Evolutionary conservation across 345 rosid species (phyloP).

Genomic region (Lepidium sativum): DNA sequence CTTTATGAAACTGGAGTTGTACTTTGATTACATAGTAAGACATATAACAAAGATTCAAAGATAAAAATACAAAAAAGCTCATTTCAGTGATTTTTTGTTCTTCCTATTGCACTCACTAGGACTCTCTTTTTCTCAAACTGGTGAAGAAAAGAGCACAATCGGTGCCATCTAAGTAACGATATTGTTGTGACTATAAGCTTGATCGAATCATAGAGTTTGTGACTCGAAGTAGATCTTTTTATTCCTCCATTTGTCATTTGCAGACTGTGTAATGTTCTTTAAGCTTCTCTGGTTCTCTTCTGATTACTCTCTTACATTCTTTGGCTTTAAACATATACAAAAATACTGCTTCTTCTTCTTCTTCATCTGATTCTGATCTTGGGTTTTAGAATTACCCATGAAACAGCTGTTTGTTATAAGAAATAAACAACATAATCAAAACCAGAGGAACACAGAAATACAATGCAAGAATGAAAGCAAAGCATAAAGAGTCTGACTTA

Average conservation of each 20-base stretch:
- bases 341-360: conserved; percentile 14
- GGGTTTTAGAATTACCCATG: conserved; percentile 9
- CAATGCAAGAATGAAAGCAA: neutral
- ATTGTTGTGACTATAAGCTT: conserved; percentile 10
- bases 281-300: neutral
- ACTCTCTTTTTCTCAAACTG: conserved; percentile 16
- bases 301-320: conserved; percentile 18
- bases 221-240: conserved; percentile 5
- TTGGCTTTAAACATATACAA: conserved; percentile 25
- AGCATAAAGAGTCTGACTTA: neutral
- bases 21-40: conserved; percentile 18
- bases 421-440: conserved; percentile 7
- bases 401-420: conserved; percentile 10
- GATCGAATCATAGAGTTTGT: neutral
- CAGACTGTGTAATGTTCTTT: conserved; percentile 4
- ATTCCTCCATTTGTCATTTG: conserved; percentile 8
- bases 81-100: neutral
- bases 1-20: conserved; percentile 10
- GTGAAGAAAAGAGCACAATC: neutral
- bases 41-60: conserved; percentile 1
- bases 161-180: conserved; percentile 20
- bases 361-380: conserved; percentile 15
- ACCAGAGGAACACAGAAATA: neutral
- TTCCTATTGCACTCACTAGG: conserved; percentile 15
- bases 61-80: neutral